Evolutionary conservation across 1,139 yeast genomes (phyloP).

Genomic region (Zygosaccharomyces sapae): DNA sequence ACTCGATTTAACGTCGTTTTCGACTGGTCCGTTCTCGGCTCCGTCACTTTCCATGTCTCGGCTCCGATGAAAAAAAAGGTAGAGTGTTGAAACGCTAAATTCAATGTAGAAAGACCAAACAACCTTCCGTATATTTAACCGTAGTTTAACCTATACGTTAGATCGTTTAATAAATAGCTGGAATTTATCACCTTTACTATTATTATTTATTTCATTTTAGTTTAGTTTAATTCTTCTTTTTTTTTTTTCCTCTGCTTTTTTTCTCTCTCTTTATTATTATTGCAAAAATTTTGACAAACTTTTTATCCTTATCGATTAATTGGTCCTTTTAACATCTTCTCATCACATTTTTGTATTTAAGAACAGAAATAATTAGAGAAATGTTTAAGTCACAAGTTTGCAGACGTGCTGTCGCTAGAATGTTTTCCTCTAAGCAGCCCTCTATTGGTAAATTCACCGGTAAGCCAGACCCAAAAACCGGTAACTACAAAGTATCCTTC

Average conservation of each 20-base stretch:
- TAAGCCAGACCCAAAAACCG: conserved; percentile 42
- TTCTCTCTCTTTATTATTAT: background rate
- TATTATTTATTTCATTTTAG: background rate
- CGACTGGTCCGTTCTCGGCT: conserved; percentile 3
- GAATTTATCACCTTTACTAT: too few relatives aligned
- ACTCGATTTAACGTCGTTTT: background rate
- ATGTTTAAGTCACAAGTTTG: conserved; percentile 26
- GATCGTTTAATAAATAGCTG: too few relatives aligned
- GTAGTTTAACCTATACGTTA: too few relatives aligned
- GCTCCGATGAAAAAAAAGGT: conserved; percentile 4
- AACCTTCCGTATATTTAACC: background rate
- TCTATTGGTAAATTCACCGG: conserved; percentile 34
- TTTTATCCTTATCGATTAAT: background rate
- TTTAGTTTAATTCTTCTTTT: background rate
- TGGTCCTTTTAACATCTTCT: background rate
- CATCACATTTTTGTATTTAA: conserved; percentile 3
- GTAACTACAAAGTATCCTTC: conserved; percentile 87
- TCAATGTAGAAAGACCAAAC: background rate
- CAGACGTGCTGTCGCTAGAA: conserved; percentile 21
- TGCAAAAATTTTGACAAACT: conserved; percentile 1
- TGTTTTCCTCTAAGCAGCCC: conserved; percentile 30
- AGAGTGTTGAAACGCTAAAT: background rate
- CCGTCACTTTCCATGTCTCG: conserved; percentile 2
- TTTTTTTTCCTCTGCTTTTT: background rate
- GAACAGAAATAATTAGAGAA: background rate